Evolutionary conservation across 768 basidiomycete genomes (phyloP), one percentile per base, ranked within the genome.

Genomic region (Mycena rebaudengoi): DNA sequence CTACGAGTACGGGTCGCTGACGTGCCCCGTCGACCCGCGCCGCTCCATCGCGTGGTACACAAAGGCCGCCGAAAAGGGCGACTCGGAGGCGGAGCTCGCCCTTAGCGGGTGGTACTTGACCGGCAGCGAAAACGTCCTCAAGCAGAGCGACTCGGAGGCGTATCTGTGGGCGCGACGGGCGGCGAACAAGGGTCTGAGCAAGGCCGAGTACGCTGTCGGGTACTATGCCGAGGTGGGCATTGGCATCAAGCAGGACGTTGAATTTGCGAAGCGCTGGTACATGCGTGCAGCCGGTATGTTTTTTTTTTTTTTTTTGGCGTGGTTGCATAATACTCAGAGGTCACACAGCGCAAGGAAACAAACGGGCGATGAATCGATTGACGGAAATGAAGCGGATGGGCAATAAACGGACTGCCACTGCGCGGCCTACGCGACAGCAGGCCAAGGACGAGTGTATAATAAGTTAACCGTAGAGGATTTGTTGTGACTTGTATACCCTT

Each of bases 1-100:
- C 74, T 96, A 92, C 76, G 98, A 99, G 78, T 98, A 96, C 70
- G 98, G 98, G 13, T 79, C 83, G 21, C 76, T 99, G 54, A 87
- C 88, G 10, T 99, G 96, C 75, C 92, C 94, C 1, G 90, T 98
- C 53, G 98, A 99, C 76, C 96, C 98, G 10, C 85, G 90, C 57
- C 85, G 94, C 59, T 96, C 94, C 44, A 99, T 99, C 69, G 97
- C 95, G 13, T 99, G 98, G 97, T 98, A 99, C 74, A 98, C 96
- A 11, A 95, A 94, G 70, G 98, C 98, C 14, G 98, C 98, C 20
- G 96, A 98, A 78, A 96, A 97, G 78, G 96, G 96, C 2, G 91
- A 97, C 73, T 81, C 94, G 0, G 96, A 98, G 73, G 95, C 96
- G 2, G 98, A 99, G 79, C 84, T 99, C 54, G 96, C 97, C 18